Evolutionary conservation across 2,329 filamentous ascomycete species (phyloP), one percentile per base, ranked within the genome.

Genomic region (Cercospora sp.): DNA sequence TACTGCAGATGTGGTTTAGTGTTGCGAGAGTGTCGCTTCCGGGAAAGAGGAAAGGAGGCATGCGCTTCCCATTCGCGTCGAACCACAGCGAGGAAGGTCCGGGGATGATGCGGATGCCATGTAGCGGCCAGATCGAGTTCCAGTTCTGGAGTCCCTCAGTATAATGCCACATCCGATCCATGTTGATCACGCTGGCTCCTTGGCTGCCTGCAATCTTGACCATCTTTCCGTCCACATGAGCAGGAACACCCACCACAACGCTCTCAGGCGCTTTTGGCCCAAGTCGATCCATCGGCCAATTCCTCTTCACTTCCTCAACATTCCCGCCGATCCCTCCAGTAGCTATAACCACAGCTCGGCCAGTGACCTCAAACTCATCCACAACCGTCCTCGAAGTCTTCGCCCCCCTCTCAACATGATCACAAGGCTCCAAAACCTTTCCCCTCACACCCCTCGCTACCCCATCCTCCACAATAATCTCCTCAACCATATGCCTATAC

Each of bases 161-260:
- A 16, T 59, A 59, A 37, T 59, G 55, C 55, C 55, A 59, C 55
- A 59, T 59, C 4, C 55, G 55, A 3, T 59, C 55, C 55, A 59
- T 59, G 26, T 59, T 59, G 55, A 59, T 59, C n/a, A 59, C 55
- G 30, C 55, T 59, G 55, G 55, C 55, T 21, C 55, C 55, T 37
- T 59, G 28, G 18, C 0, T 37, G 5, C n/a, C 32, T 24, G 55
- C 55, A 24, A 59, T 59, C 55, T 59, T 32, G 0, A 59, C 55
- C 55, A 59, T 59, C 8, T 59, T 59, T 24, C 55, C 55, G 6
- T 59, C 55, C 8, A 59, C 55, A 16, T 59, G 55, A 34, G 55
- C 55, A 21, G 55, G 55, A 6, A 59, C 55, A 9, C 55, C 55
- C 28, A 59, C 55, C 0, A 59, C 55, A 37, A 59, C 55, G 5